Base-by-base conservation (phyloP, 306 rosid genomes). In the Vigna unguiculata region DNA sequence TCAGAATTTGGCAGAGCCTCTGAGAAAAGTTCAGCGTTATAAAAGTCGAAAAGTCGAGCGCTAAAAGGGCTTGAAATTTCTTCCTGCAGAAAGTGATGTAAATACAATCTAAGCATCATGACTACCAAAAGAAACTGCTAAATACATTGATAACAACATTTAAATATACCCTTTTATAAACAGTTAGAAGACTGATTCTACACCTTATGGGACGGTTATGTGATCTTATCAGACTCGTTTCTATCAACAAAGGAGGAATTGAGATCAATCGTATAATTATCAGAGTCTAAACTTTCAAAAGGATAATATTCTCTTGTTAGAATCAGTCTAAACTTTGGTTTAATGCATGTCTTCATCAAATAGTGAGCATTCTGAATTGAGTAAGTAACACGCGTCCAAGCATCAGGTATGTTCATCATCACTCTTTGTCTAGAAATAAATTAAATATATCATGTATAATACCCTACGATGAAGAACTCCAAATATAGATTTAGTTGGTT, bases 61-160 rank as follows among this genome's bases (percentile, higher is more conserved):
- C 90, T 85, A 0, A 90, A 82, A 38, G 93, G 98, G 79, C 93
- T 94, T 14, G 98, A 90, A 72, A 92, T 87, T 71, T 94, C 98
- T n/a, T 92, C 97, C 97, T 94, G 95, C 78, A 87, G 76, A 57
- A 85, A 81, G 55, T 61, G 72, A 78, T 74, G 55, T 22, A 47
- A 64, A 48, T 76, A 71, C 58, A 72, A 64, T 60, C 74, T 74
- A 36, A 78, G 62, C 71, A 79, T 64, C 88, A 77, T 55, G 59
- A 67, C 52, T 54, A 70, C 15, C 15, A 36, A 74, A 28, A 57
- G 21, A 45, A 60, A 52, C 32, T 60, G 45, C 4, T 52, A 10
- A 53, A 52, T 16, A 57, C 24, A 45, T 17, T 48, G 43, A 72
- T 32, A 36, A 63, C 13, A 48, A 70, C 24, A 51, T 28, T 57